Evolutionary conservation across 441 rosid species (phyloP).

Genomic region (Breynia disticha): DNA sequence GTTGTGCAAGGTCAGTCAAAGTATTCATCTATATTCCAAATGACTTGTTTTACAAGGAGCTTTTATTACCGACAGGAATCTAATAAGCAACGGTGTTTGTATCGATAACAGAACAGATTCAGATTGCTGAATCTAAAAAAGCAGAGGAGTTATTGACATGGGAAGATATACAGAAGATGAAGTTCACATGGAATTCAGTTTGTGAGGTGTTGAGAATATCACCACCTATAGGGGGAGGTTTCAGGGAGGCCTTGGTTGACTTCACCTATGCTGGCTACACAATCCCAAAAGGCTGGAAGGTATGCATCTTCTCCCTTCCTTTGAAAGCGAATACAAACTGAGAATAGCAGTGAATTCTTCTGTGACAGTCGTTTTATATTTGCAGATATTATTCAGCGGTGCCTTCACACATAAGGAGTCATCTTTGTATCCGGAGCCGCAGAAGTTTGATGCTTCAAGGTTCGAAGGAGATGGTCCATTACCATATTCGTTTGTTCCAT

Average conservation of each 20-base stretch:
- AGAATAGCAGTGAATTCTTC: not conserved
- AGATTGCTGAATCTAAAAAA: slow-evolving; percentile 8
- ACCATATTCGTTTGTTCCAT: slow-evolving; percentile 14
- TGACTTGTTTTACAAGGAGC: no score
- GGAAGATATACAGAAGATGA: slow-evolving; percentile 18
- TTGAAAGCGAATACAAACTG: no score
- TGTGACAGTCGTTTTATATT: not conserved
- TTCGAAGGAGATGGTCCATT: slow-evolving; percentile 18
- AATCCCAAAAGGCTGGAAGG: slow-evolving; percentile 22
- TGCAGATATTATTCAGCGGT: slow-evolving; percentile 5
- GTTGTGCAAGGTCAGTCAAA: slow-evolving; percentile 25
- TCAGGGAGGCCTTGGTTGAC: slow-evolving; percentile 15
- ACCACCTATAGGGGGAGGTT: slow-evolving; percentile 9
- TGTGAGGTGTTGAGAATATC: slow-evolving; percentile 14
- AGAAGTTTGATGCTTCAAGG: slow-evolving; percentile 15
- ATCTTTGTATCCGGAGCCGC: slow-evolving; percentile 7
- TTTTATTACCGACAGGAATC: no score
- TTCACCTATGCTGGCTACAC: slow-evolving; percentile 8
- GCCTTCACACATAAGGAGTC: slow-evolving; percentile 7
- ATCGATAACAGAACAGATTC: slow-evolving; percentile 10
- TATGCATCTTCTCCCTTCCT: not conserved
- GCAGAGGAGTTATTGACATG: slow-evolving; percentile 8
- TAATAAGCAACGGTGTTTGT: not conserved
- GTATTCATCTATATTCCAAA: no score
- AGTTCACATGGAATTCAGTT: slow-evolving; percentile 16